Conservation (phyloP, 192 early-diverging fungal species). For the Backusella sp. region DNA sequence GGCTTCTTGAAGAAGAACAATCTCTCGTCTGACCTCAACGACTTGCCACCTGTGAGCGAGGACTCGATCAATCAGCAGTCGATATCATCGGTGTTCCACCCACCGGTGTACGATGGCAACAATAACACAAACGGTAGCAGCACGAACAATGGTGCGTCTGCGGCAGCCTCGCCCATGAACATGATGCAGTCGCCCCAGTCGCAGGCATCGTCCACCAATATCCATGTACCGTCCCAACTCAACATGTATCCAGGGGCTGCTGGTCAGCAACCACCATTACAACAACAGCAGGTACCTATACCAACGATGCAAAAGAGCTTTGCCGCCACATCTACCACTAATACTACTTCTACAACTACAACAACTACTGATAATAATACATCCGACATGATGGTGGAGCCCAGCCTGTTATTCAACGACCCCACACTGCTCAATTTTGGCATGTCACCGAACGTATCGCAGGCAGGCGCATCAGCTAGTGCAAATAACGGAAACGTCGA, state of each 20-base stretch:
- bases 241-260: slow-evolving; percentile 8
- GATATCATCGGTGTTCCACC: slow-evolving; percentile 36
- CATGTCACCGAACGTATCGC: background rate
- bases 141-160: background rate
- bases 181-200: slow-evolving; percentile 15
- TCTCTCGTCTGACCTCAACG: slow-evolving; percentile 23
- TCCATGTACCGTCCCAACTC: slow-evolving; percentile 2
- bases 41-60: slow-evolving; percentile 33
- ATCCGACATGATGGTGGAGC: slow-evolving; percentile 20
- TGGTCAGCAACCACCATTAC: slow-evolving; percentile 7
- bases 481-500: slow-evolving; percentile 15
- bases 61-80: slow-evolving; percentile 37
- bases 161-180: background rate
- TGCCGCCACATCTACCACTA: background rate
- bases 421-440: slow-evolving; percentile 12
- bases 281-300: background rate
- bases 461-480: background rate
- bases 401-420: slow-evolving; percentile 28
- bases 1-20: slow-evolving; percentile 34
- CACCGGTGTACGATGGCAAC: slow-evolving; percentile 25
- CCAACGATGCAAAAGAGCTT: background rate
- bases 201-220: background rate
- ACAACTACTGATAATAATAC: background rate
- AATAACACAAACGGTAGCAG: background rate
- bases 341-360: slow-evolving; percentile 6